Evolutionary conservation across 1,284 basidiomycete species (phyloP), one percentile per base, ranked within the genome.

Genomic region (Mycosarcoma mackinlayi): DNA sequence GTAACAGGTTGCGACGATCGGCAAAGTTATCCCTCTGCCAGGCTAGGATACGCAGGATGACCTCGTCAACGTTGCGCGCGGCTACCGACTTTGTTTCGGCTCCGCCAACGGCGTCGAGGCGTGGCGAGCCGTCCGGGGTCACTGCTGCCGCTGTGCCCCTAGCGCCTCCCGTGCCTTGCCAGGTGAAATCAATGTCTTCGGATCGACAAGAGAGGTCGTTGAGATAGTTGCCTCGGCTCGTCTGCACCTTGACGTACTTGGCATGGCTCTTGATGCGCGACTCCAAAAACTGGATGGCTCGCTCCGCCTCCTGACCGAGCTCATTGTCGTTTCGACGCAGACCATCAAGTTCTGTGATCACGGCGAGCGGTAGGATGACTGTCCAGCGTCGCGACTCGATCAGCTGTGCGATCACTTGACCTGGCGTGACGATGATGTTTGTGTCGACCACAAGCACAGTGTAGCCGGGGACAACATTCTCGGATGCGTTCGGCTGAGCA

Each of bases 261-360:
- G 89, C 84, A 74, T 92, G 90, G 6, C 89, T 87, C 47, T 90
- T 90, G 61, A 97, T 85, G 68, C 89, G n/a, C 87, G 85, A 16
- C 88, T 88, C 83, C 72, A 97, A 87, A 77, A 92, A 94, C 0
- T 85, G 74, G 51, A 96, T 86, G 0, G 93, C 92, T 14, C 86
- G 85, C 27, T 86, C 84, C 0, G 95, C 94, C 0, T 84, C 80
- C 14, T 71, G 28, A 14, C 67, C 87, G 41, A 90, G 91, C 13
- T 94, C 88, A 16, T 88, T 87, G 0, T 85, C 70, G 77, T 92
- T 92, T 58, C 86, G 86, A 0, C 88, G 87, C 30, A 98, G 87
- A 13, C 94, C 93, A 75, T 98, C 95, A 10, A 98, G 89, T 78
- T 98, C 95, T 86, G 94, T 97, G 76, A 98, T 88, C 54, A 96